Conservation (phyloP, 129 eudicot genomes). For the Chrysanthemum seticuspe region DNA sequence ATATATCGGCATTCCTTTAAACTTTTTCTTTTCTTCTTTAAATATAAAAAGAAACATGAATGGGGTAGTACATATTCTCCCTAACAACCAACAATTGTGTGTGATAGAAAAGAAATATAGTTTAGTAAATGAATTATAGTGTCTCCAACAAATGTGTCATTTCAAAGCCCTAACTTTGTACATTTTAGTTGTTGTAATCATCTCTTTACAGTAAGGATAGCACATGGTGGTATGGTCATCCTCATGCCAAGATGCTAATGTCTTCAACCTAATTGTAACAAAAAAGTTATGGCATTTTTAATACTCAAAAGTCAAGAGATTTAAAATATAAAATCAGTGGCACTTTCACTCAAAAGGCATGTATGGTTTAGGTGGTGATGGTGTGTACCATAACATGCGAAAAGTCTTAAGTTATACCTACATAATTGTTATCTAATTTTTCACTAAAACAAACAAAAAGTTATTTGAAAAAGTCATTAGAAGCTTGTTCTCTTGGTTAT, state of each 20-base stretch:
- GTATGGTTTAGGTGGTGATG: background rate
- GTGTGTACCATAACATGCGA: background rate
- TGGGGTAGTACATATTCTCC: conserved; percentile 37
- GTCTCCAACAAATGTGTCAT: conserved; percentile 68
- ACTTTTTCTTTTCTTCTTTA: too few species aligned
- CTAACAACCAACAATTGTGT: conserved; percentile 53
- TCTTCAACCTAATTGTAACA: conserved; percentile 15
- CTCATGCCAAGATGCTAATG: conserved; percentile 53
- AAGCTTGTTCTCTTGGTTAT: background rate
- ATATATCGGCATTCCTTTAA: too few species aligned
- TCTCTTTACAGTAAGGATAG: conserved; percentile 72
- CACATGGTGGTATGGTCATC: conserved; percentile 64
- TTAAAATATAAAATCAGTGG: background rate
- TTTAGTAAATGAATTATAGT: conserved; percentile 26
- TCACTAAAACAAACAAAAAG: too few species aligned
- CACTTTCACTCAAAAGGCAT: background rate
- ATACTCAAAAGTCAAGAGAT: background rate
- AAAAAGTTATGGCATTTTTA: background rate
- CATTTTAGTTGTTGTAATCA: conserved; percentile 48
- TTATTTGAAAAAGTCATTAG: too few species aligned
- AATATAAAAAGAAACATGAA: background rate
- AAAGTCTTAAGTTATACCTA: background rate
- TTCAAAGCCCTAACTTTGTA: conserved; percentile 37
- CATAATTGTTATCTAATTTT: background rate
- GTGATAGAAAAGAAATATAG: conserved; percentile 17